These are phyloP conservation scores for Plenodomus tracheiphilus DNA, from an alignment of 2,329 filamentous ascomycete species.

Conservation along the genomic window DNA sequence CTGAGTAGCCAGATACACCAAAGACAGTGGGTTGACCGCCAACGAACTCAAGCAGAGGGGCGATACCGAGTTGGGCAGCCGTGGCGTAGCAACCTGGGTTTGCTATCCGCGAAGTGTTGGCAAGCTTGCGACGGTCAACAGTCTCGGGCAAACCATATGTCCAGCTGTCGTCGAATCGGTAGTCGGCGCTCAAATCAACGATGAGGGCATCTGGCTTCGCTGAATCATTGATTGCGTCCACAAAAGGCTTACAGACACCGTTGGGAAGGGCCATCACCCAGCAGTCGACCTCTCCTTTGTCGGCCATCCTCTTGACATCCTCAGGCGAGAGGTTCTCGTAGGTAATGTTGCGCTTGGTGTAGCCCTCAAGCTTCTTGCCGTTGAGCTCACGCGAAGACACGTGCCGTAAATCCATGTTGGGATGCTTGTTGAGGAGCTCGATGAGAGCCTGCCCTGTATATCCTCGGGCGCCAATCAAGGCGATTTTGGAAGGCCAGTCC, in stretches of 20 bases:
- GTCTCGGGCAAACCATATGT: constrained; percentile 91
- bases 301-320: constrained; percentile 82
- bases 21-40: constrained; percentile 81
- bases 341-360: constrained; percentile 85
- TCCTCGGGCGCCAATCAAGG: constrained; percentile 86
- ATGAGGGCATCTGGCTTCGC: constrained; percentile 71
- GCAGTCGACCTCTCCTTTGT: constrained; percentile 83
- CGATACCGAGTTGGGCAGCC: constrained; percentile 85
- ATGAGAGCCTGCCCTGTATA: constrained; percentile 94
- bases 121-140: constrained; percentile 74
- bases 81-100: constrained; percentile 97
- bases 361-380: constrained; percentile 84
- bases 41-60: constrained; percentile 77
- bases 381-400: constrained; percentile 92
- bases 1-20: constrained; percentile 91
- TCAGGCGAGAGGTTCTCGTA: constrained; percentile 91
- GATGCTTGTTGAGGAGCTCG: constrained; percentile 82
- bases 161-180: constrained; percentile 84
- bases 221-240: constrained; percentile 80
- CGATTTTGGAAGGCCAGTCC: constrained; percentile 75
- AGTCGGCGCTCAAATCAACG: constrained; percentile 94
- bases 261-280: constrained; percentile 99
- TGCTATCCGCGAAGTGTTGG: constrained; percentile 77
- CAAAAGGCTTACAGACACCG: constrained; percentile 89
- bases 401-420: constrained; percentile 84